A percentile compares a stretch with the other conserved stretches of the same genome.
Conservation (phyloP, 139 green algal genomes). For the Desmodesmus armatus region DNA sequence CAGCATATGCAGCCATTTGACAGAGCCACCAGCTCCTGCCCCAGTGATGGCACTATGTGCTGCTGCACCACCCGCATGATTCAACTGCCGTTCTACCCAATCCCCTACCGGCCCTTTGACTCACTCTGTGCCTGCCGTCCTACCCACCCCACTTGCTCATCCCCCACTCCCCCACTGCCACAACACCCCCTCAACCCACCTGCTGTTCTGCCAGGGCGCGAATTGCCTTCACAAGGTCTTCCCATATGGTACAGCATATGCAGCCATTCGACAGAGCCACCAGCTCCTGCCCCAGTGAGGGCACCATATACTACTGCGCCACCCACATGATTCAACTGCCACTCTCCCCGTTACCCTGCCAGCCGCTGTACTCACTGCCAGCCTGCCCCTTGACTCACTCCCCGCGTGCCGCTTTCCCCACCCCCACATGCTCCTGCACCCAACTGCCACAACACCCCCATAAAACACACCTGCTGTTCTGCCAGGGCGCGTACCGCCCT, state of each 20-base stretch:
- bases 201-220: conserved; percentile 19
- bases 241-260: conserved; percentile 86
- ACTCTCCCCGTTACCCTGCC: not conserved
- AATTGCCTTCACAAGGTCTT: conserved; percentile 77
- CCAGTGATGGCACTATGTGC: conserved; percentile 7
- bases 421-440: too few relatives aligned
- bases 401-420: conserved; percentile 32
- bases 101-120: not conserved
- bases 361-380: conserved; percentile 20
- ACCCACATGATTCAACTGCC: not conserved
- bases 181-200: not conserved
- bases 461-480: conserved; percentile 11
- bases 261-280: conserved; percentile 78
- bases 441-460: not conserved
- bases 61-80: conserved; percentile 52
- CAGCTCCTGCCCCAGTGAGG: conserved; percentile 8
- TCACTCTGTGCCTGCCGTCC: conserved; percentile 19
- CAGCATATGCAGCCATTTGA: conserved; percentile 91
- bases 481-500: conserved; percentile 56
- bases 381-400: not conserved
- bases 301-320: conserved; percentile 1
- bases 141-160: not conserved
- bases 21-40: conserved; percentile 38
- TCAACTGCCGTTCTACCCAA: not conserved
- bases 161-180: too few relatives aligned